These are phyloP conservation scores for Nakaseomyces nivariensis DNA, from an alignment of 1,139 yeast genomes.

Conservation along the genomic window DNA sequence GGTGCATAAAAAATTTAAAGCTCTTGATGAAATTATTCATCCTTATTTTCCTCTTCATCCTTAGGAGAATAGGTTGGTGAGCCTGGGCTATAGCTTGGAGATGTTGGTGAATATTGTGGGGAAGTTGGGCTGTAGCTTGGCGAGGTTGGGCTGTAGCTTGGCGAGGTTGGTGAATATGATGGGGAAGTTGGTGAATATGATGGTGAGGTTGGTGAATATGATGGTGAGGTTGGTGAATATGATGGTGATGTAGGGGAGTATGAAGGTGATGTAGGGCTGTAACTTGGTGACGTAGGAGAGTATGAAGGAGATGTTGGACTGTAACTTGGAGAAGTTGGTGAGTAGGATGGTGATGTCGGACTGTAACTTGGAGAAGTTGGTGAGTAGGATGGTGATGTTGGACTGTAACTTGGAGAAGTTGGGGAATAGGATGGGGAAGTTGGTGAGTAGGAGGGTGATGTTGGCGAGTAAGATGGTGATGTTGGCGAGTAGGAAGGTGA, in stretches of 20 bases:
- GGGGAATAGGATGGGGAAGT: constrained; percentile 53
- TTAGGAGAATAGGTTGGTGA: constrained; percentile 48
- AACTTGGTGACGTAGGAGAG: constrained; percentile 52
- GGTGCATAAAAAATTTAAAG: constrained; percentile 3
- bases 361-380: constrained; percentile 55
- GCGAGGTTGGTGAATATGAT: constrained; percentile 52
- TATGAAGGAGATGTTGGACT: constrained; percentile 51
- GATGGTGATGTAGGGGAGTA: constrained; percentile 52
- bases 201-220: constrained; percentile 65
- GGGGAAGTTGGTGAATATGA: constrained; percentile 60
- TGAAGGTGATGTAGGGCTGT: constrained; percentile 50
- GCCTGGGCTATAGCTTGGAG: constrained; percentile 44
- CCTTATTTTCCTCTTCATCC: constrained; percentile 26
- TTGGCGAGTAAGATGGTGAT: constrained; percentile 57
- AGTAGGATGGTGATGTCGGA: constrained; percentile 44
- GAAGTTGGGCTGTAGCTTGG: constrained; percentile 43
- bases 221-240: constrained; percentile 68
- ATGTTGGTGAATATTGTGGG: constrained; percentile 42
- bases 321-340: constrained; percentile 53
- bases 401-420: constrained; percentile 55
- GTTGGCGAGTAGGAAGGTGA: constrained; percentile 69
- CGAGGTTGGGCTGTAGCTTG: constrained; percentile 49
- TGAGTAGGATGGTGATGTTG: constrained; percentile 44
- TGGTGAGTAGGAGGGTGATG: constrained; percentile 54
- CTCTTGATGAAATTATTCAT: constrained; percentile 7